Percentiles rank a stretch among this genome's conserved stretches.
Conservation (phyloP, 2,329 filamentous ascomycete genomes). For the Penicillium sp. region DNA sequence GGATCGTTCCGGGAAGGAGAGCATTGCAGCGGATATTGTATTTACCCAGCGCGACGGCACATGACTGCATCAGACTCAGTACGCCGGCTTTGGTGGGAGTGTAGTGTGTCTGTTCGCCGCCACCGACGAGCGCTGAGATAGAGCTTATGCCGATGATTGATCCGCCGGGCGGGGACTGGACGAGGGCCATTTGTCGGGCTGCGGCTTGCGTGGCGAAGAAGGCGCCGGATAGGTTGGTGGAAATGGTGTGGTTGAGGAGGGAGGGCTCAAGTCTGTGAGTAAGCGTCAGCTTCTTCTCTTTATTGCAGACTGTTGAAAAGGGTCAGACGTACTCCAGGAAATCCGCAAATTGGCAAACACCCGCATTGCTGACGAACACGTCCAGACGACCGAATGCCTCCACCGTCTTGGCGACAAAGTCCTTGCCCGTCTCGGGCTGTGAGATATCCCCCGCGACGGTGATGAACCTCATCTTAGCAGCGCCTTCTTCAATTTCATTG, state of each 20-base stretch:
- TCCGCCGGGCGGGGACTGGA: constrained; percentile 67
- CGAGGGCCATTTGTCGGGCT: constrained; percentile 79
- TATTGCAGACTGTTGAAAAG: no score
- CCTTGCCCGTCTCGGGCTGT: constrained; percentile 68
- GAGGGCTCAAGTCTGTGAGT: constrained; percentile 60
- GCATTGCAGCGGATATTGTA: constrained; percentile 82
- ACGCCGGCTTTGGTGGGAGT: constrained; percentile 87
- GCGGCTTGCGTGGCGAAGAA: constrained; percentile 87
- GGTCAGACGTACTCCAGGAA: constrained; percentile 66
- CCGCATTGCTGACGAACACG: constrained; percentile 85
- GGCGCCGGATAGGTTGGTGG: constrained; percentile 83
- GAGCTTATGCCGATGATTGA: constrained; percentile 63
- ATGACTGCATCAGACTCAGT: constrained; percentile 78
- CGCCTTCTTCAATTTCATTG: constrained; percentile 27
- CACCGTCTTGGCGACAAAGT: constrained; percentile 69
- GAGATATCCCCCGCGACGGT: constrained; percentile 77
- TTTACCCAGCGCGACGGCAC: constrained; percentile 74
- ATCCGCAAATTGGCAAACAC: constrained; percentile 84
- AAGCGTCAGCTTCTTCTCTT: not conserved
- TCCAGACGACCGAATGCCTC: constrained; percentile 59
- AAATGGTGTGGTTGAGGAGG: constrained; percentile 70
- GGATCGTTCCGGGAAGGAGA: constrained; percentile 77
- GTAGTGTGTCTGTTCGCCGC: constrained; percentile 78
- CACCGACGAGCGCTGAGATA: constrained; percentile 58
- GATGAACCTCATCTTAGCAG: constrained; percentile 53